Evolutionary conservation across 2,329 filamentous ascomycete genomes (phyloP).

Genomic region (Chaetomiaceae sp.): DNA sequence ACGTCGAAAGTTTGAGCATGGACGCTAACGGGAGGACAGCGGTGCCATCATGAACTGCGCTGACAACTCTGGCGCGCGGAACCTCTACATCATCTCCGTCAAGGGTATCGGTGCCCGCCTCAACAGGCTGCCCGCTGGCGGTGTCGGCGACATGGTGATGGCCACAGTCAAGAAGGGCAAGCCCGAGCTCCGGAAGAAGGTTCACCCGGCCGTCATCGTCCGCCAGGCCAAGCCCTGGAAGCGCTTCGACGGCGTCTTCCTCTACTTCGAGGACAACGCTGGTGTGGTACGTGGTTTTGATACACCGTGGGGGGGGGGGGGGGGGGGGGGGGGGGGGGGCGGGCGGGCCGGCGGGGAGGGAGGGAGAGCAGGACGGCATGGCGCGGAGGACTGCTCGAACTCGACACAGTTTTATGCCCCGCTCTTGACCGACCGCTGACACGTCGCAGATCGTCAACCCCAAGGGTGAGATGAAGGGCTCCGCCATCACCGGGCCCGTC

Average conservation of each 20-base stretch:
- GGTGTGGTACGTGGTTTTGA: conserved; percentile 72
- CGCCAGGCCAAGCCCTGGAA: conserved; percentile 99
- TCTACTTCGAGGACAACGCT: conserved; percentile 99
- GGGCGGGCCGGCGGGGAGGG: no score
- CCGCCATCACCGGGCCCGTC: conserved; percentile 96
- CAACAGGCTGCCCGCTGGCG: conserved; percentile 93
- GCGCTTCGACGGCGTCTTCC: conserved; percentile 95
- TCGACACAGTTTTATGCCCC: background rate
- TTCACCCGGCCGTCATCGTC: conserved; percentile 99
- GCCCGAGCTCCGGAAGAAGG: conserved; percentile 99
- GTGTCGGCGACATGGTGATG: conserved; percentile 99
- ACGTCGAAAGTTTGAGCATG: conserved; percentile 8
- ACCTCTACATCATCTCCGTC: conserved; percentile 99
- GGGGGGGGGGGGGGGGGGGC: no score
- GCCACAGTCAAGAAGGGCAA: conserved; percentile 99
- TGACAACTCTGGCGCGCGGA: conserved; percentile 98
- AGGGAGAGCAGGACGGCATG: background rate
- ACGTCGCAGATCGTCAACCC: conserved; percentile 87
- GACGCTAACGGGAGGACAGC: conserved; percentile 45
- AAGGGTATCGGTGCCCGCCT: conserved; percentile 97
- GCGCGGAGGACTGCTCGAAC: background rate
- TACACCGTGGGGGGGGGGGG: background rate
- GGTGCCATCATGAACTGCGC: conserved; percentile 99
- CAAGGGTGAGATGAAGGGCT: conserved; percentile 99
- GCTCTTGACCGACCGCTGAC: conserved; percentile 34